These are phyloP conservation scores for Saccharomyces hybrid DNA, from an alignment of 1,139 yeast species.

Conservation along the genomic window DNA sequence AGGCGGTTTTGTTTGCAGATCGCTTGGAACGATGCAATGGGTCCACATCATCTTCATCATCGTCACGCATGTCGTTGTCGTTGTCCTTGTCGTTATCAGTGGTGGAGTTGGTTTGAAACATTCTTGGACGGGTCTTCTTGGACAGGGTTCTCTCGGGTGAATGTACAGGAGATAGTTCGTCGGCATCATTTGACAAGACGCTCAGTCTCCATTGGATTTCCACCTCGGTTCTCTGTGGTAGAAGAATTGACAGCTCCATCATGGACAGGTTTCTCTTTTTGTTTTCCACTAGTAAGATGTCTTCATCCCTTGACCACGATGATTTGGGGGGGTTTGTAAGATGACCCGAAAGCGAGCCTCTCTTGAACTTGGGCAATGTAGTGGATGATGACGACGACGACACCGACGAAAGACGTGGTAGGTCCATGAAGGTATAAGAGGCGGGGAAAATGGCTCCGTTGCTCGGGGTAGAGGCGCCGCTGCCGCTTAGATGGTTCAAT, in stretches of 20 bases:
- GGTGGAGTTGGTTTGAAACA: conserved; percentile 7
- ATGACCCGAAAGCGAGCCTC: neutral
- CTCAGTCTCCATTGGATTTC: conserved; percentile 62
- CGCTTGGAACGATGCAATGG: conserved; percentile 5
- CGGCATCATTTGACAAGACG: conserved; percentile 35
- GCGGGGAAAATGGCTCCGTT: neutral
- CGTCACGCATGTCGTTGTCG: conserved; percentile 5
- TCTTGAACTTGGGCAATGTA: neutral
- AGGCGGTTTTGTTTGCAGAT: conserved; percentile 3
- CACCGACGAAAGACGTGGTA: neutral
- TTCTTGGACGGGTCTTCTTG: neutral
- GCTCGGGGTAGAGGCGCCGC: neutral
- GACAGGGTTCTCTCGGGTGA: neutral
- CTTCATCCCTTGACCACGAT: conserved; percentile 48
- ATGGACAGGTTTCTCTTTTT: conserved; percentile 52
- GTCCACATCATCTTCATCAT: conserved; percentile 13
- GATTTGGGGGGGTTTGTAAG: neutral
- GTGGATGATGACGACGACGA: neutral
- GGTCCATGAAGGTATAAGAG: conserved; percentile 3
- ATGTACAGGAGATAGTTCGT: neutral
- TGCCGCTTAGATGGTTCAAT: neutral
- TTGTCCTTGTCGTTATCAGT: conserved; percentile 12
- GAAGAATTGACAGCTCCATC: conserved; percentile 67
- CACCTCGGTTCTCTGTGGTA: conserved; percentile 64
- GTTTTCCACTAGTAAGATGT: conserved; percentile 57